Evolutionary conservation across 768 basidiomycete species (phyloP), one percentile per base, ranked within the genome.

Genomic region (Russula olivacea): DNA sequence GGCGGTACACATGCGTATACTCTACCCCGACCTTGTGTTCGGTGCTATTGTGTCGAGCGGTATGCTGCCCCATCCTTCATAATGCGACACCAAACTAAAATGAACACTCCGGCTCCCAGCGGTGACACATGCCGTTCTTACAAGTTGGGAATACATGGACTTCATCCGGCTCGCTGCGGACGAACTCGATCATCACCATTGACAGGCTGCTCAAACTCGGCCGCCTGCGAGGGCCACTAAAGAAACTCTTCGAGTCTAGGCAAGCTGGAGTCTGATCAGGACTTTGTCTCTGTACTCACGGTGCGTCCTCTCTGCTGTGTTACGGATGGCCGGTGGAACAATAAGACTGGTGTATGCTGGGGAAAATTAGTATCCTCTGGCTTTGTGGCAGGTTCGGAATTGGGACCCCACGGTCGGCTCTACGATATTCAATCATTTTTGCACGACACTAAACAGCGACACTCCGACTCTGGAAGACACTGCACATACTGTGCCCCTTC

Each of bases 41-140:
- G 95, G 93, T 40, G 86, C 91, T 4, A 94, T 97, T 65, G 91
- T 93, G 3, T 91, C 89, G 23, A 91, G 89, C 63, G 93, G 89
- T 85, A 63, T 6, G 81, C 25, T 41, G 70, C 40, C 17, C 21
- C 53, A 3, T 34, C 15, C 48, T 38, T 41, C 17, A 25, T 4
- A 4, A 28, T 11, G n/a, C 5, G 15, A 45, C 23, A 17, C 30
- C 9, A 3, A 34, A 2, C 50, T 38, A 9, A 50, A 32, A 32
- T 12, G 21, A 43, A 28, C 1, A 3, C 21, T 1, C 32, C 38
- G 12, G 5, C 19, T 32, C 34, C 55, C 67, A 91, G 89, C 76
- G 36, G 96, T 98, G 14, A 93, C 90, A 1, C 91, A 95, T 68
- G 94, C 95, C 7, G 75, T 83, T 4, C 74, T 95, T 32, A 76